These are phyloP conservation scores for Kuraishia borneana DNA, from an alignment of 805 yeast species.

Conservation along the genomic window DNA sequence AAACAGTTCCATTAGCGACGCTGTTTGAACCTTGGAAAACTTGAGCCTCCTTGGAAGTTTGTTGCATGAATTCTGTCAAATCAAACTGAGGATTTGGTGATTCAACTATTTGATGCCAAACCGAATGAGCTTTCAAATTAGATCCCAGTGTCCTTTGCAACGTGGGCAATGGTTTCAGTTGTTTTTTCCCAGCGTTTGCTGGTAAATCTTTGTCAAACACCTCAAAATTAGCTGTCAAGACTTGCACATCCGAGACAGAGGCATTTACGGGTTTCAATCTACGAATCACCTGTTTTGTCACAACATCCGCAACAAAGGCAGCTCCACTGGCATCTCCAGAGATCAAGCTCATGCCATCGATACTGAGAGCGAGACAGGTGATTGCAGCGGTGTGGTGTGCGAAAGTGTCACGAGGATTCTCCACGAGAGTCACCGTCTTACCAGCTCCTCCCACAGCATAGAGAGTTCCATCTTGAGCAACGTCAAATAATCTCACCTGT, in stretches of 20 bases:
- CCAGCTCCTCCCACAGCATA: conserved; percentile 54
- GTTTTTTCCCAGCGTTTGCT: neutral
- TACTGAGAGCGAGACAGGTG: conserved; percentile 44
- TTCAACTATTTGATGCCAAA: too few relatives aligned
- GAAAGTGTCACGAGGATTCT: conserved; percentile 37
- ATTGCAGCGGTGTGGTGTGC: conserved; percentile 38
- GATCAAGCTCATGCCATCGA: conserved; percentile 64
- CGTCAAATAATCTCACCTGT: conserved; percentile 39
- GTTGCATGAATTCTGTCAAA: too few relatives aligned
- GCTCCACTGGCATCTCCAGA: conserved; percentile 72
- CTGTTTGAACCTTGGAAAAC: too few relatives aligned
- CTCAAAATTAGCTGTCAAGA: conserved; percentile 5
- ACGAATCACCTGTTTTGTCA: conserved; percentile 56
- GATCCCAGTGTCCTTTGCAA: neutral
- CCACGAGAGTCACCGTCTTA: conserved; percentile 35
- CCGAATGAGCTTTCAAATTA: too few relatives aligned
- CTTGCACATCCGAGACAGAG: conserved; percentile 12
- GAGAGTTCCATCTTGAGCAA: conserved; percentile 24
- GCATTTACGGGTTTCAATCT: conserved; percentile 29
- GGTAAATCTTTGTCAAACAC: neutral
- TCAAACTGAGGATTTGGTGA: too few relatives aligned
- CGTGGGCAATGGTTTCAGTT: conserved; percentile 19
- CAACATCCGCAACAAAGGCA: conserved; percentile 56
- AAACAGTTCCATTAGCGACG: too few relatives aligned
- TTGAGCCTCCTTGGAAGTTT: too few relatives aligned